phyloP scores from a whole-genome alignment of 345 rosid species.

The Pistacia atlantica region DNA sequence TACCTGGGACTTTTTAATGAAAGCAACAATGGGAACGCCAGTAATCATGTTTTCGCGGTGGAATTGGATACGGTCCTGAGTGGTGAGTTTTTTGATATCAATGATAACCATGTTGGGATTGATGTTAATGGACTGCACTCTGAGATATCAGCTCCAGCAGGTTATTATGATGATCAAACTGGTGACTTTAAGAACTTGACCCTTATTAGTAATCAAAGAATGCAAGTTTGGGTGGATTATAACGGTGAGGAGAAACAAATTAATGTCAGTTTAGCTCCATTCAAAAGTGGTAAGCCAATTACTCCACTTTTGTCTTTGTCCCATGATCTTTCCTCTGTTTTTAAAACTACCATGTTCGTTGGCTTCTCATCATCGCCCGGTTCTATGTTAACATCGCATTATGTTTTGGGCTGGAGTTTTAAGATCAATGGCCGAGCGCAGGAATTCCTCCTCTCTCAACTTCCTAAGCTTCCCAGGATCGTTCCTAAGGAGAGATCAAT shows the following conservation, averaged over 20 bases:
- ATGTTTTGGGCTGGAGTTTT: slow-evolving; percentile 71
- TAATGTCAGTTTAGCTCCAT: slow-evolving; percentile 44
- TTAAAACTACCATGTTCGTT: slow-evolving; percentile 46
- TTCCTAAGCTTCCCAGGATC: slow-evolving; percentile 60
- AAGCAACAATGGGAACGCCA: slow-evolving; percentile 35
- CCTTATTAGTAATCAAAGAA: slow-evolving; percentile 33
- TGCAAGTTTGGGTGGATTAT: slow-evolving; percentile 57
- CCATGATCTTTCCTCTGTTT: slow-evolving; percentile 37
- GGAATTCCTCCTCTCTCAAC: slow-evolving; percentile 44
- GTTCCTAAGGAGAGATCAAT: slow-evolving; percentile 39
- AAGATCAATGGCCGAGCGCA: slow-evolving; percentile 45
- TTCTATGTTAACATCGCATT: slow-evolving; percentile 40
- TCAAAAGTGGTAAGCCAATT: slow-evolving; percentile 36
- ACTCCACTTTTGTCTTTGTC: slow-evolving; percentile 38
- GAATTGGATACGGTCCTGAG: slow-evolving; percentile 51
- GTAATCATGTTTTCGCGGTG: slow-evolving; percentile 53
- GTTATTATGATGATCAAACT: slow-evolving; percentile 31
- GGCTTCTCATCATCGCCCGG: slow-evolving; percentile 76
- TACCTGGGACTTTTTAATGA: slow-evolving; percentile 52
- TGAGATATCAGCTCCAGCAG: slow-evolving; percentile 33
- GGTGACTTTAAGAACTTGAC: slow-evolving; percentile 26
- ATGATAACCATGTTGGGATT: slow-evolving; percentile 63
- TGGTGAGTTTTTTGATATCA: slow-evolving; percentile 40
- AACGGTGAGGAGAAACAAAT: slow-evolving; percentile 32
- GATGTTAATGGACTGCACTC: slow-evolving; percentile 54